These are phyloP conservation scores for Pontederia paniculata DNA, from an alignment of 176 grass and related monocot genomes.

Conservation along the genomic window DNA sequence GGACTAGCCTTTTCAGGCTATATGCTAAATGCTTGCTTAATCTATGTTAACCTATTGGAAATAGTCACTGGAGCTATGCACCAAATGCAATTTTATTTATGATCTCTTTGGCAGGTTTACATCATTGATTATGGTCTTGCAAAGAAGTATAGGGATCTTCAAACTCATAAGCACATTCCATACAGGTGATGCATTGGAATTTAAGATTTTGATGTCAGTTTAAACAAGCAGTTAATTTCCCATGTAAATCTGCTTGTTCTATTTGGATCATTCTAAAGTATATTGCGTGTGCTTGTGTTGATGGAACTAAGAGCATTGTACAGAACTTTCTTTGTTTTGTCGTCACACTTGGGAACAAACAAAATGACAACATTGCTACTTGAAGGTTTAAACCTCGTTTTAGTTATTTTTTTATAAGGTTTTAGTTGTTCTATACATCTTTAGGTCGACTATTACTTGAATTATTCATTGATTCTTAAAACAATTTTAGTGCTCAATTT, in stretches of 20 bases:
- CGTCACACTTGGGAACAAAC: too few species aligned
- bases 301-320: too few species aligned
- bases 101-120: slow-evolving; percentile 41
- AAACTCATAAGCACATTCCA: slow-evolving; percentile 88
- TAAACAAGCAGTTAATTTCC: background rate
- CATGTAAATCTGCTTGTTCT: background rate
- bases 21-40: background rate
- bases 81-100: background rate
- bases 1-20: too few species aligned
- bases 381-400: too few species aligned
- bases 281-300: too few species aligned
- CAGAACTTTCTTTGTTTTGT: too few species aligned
- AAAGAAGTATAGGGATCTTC: slow-evolving; percentile 89
- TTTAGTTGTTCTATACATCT: too few species aligned
- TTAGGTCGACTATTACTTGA: too few species aligned
- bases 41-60: background rate
- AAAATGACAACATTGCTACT: too few species aligned
- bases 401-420: too few species aligned
- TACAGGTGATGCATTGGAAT: slow-evolving; percentile 56
- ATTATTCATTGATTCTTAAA: too few species aligned
- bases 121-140: slow-evolving; percentile 95
- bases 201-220: background rate
- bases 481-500: too few species aligned
- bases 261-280: background rate
- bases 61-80: background rate